Evolutionary conservation across 2,329 filamentous ascomycete species (phyloP).

Genomic region (Colletotrichum truncatum): DNA sequence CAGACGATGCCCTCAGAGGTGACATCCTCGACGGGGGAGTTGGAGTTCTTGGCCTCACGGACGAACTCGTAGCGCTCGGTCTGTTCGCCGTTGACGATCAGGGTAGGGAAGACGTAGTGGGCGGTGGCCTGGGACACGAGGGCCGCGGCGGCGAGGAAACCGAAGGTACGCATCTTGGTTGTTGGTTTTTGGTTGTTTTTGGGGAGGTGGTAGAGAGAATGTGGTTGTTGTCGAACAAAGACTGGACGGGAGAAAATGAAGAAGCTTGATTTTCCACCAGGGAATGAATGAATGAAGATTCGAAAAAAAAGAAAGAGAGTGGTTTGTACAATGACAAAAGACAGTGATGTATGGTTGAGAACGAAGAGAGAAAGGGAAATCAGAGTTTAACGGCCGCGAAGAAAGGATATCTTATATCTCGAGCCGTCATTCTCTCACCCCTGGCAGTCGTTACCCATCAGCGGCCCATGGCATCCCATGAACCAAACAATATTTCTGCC

Average conservation of each 20-base stretch:
- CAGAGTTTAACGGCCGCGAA: neutral
- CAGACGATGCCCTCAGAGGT: slow-evolving; percentile 48
- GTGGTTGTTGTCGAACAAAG: neutral
- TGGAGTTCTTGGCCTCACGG: slow-evolving; percentile 34
- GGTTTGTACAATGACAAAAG: slow-evolving; percentile 26
- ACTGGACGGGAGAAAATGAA: slow-evolving; percentile 27
- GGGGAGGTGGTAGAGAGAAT: slow-evolving; percentile 9
- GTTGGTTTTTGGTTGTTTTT: neutral
- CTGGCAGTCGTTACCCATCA: neutral
- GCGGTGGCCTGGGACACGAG: slow-evolving; percentile 28
- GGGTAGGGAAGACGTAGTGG: slow-evolving; percentile 33
- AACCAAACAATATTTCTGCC: neutral
- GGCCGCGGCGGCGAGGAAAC: slow-evolving; percentile 25
- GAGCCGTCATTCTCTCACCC: neutral
- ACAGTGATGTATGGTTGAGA: slow-evolving; percentile 25
- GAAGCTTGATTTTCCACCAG: slow-evolving; percentile 22
- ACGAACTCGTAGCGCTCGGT: slow-evolving; percentile 32
- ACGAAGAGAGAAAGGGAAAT: neutral
- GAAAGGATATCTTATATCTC: slow-evolving; percentile 21
- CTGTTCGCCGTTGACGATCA: slow-evolving; percentile 32
- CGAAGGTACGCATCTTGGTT: slow-evolving; percentile 17
- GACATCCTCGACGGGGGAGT: slow-evolving; percentile 50
- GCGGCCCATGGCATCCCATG: neutral
- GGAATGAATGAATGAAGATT: slow-evolving; percentile 23
- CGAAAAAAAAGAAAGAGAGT: slow-evolving; percentile 26